phyloP scores from a whole-genome alignment of 805 yeast genomes.

The Lipomyces oligophaga region DNA sequence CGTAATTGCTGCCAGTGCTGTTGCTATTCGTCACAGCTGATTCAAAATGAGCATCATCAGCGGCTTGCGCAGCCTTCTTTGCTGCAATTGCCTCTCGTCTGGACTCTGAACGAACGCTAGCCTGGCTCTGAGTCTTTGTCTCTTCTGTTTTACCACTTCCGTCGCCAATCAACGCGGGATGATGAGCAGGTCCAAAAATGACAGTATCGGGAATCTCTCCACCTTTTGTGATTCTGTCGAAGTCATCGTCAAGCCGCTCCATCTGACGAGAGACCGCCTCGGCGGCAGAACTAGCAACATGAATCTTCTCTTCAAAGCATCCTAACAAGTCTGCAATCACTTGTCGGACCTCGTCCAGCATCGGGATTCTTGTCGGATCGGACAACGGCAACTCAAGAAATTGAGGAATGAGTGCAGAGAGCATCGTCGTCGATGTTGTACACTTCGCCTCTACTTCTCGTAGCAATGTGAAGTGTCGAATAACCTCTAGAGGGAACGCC shows the following conservation, averaged over 20 bases:
- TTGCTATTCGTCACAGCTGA: constrained; percentile 9
- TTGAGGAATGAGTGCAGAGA: constrained; percentile 52
- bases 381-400: constrained; percentile 39
- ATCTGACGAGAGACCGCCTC: constrained; percentile 69
- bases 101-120: constrained; percentile 74
- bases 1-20: not conserved
- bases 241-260: constrained; percentile 73
- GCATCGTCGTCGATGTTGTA: constrained; percentile 64
- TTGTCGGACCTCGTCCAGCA: constrained; percentile 40
- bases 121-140: constrained; percentile 56
- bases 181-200: constrained; percentile 74
- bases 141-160: constrained; percentile 39
- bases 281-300: constrained; percentile 86
- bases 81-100: constrained; percentile 93
- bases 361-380: constrained; percentile 34
- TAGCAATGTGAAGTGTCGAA: constrained; percentile 78
- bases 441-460: constrained; percentile 96
- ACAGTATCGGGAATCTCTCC: constrained; percentile 75
- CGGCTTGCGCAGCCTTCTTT: constrained; percentile 51
- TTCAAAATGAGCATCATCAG: too few relatives aligned
- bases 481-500: constrained; percentile 78
- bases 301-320: constrained; percentile 94
- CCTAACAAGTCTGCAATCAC: constrained; percentile 72
- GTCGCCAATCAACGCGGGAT: constrained; percentile 74
- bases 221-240: constrained; percentile 62